These are phyloP conservation scores for Conoideocrella luteorostrata DNA, from an alignment of 2,329 filamentous ascomycete species.

Conservation along the genomic window DNA sequence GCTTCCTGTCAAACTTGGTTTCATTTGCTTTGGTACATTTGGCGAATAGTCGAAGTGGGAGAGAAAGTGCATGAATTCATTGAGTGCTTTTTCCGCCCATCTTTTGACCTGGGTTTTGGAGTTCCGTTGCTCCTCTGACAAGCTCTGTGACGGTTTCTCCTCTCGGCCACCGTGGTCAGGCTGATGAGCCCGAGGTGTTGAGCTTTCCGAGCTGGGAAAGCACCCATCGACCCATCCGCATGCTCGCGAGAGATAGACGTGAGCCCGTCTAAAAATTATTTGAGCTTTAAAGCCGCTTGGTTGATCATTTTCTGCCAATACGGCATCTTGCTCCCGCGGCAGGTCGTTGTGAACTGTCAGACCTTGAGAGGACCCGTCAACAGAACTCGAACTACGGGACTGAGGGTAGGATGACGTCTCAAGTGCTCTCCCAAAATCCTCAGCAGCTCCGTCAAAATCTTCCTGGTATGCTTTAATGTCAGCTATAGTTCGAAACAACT, in stretches of 20 bases:
- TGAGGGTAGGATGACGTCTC: slow-evolving; percentile 45
- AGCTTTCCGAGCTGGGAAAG: too few relatives aligned
- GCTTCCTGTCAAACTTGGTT: slow-evolving; percentile 49
- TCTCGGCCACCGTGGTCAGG: too few relatives aligned
- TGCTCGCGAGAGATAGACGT: slow-evolving; percentile 65
- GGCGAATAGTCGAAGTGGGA: slow-evolving; percentile 74
- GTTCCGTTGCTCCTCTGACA: slow-evolving; percentile 16
- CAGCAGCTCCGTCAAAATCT: slow-evolving; percentile 61
- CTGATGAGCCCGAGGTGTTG: too few relatives aligned
- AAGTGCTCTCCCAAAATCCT: slow-evolving; percentile 65
- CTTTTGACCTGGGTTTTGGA: slow-evolving; percentile 61
- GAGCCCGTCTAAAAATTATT: slow-evolving; percentile 68
- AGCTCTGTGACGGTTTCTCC: too few relatives aligned
- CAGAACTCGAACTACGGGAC: slow-evolving; percentile 45
- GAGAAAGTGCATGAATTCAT: slow-evolving; percentile 68
- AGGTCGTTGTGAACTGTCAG: too few relatives aligned
- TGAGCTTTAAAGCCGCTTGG: slow-evolving; percentile 71
- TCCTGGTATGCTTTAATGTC: slow-evolving; percentile 70
- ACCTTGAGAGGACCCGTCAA: too few relatives aligned
- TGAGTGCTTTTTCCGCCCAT: slow-evolving; percentile 68
- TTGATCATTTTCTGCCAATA: slow-evolving; percentile 43
- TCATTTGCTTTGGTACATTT: slow-evolving; percentile 42
- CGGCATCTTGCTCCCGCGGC: too few relatives aligned
- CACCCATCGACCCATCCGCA: slow-evolving; percentile 57
- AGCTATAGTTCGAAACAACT: slow-evolving; percentile 66